Percentiles rank a stretch among this genome's conserved stretches.
Evolutionary conservation across 148 eudicot species (phyloP).

Genomic region (Camellia japonica): DNA sequence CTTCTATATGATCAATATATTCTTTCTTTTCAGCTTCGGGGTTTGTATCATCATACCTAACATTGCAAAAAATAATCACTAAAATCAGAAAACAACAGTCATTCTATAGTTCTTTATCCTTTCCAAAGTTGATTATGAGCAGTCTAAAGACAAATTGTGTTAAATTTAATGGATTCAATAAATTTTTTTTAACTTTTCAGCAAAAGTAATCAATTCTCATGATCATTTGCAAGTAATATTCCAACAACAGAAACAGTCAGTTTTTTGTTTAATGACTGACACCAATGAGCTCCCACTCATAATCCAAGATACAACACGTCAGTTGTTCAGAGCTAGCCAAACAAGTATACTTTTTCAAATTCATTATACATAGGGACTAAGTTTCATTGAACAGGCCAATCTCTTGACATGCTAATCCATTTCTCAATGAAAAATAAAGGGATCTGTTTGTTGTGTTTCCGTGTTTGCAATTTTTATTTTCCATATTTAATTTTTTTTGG

Average conservation of each 20-base stretch:
- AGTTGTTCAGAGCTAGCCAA: no score
- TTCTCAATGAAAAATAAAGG: no score
- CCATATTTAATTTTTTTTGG: no score
- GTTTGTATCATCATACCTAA: constrained; percentile 95
- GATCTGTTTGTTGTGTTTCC: no score
- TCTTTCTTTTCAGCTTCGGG: constrained; percentile 98
- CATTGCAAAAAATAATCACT: constrained; percentile 7
- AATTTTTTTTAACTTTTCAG: no score
- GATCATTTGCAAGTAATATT: neutral
- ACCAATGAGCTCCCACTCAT: neutral
- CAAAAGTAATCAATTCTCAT: neutral
- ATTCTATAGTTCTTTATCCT: neutral
- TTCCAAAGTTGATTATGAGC: neutral
- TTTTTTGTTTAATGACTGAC: neutral
- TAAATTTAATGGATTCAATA: neutral
- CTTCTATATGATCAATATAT: constrained; percentile 66
- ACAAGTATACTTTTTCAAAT: no score
- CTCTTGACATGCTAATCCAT: no score
- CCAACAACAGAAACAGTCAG: neutral
- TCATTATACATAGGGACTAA: no score
- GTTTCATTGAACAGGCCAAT: no score
- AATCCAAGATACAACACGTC: neutral
- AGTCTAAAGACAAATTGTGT: neutral
- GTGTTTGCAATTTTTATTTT: no score
- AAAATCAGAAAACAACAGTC: neutral